phyloP scores from a whole-genome alignment of 164 flowering plant genomes.

The Aristolochia fimbriata region DNA sequence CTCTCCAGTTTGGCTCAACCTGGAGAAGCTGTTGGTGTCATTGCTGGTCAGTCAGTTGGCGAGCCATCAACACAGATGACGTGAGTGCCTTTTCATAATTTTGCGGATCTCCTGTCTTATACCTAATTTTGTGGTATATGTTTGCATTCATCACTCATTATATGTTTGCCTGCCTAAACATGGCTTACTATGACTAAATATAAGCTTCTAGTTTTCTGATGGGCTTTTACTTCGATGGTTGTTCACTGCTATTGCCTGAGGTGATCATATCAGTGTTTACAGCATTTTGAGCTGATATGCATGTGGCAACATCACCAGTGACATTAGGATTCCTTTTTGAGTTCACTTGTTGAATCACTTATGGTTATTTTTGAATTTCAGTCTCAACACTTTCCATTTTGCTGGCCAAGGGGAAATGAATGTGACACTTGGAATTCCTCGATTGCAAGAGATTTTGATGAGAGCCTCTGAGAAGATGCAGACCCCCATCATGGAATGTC shows the following conservation, averaged over 20 bases:
- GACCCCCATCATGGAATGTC: conserved; percentile 89
- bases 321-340: background rate
- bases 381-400: conserved; percentile 93
- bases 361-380: conserved; percentile 19
- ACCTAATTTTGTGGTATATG: background rate
- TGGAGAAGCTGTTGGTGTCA: conserved; percentile 95
- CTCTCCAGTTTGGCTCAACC: conserved; percentile 82
- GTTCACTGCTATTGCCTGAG: too few species aligned
- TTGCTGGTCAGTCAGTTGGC: conserved; percentile 95
- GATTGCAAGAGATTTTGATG: conserved; percentile 89
- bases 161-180: too few species aligned
- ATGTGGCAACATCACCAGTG: too few species aligned
- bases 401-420: conserved; percentile 98
- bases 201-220: too few species aligned
- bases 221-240: too few species aligned
- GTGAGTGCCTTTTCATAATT: conserved; percentile 32
- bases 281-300: too few species aligned
- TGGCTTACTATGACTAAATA: too few species aligned
- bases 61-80: conserved; percentile 99
- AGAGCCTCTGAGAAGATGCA: conserved; percentile 63
- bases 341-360: conserved; percentile 1
- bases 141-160: background rate
- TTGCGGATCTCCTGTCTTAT: background rate
- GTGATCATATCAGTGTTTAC: too few species aligned
- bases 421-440: conserved; percentile 99